Percentiles rank a stretch among this genome's conserved stretches.
phyloP scores from a whole-genome alignment of 106 monocot species.

The Phalaenopsis aphrodite region DNA sequence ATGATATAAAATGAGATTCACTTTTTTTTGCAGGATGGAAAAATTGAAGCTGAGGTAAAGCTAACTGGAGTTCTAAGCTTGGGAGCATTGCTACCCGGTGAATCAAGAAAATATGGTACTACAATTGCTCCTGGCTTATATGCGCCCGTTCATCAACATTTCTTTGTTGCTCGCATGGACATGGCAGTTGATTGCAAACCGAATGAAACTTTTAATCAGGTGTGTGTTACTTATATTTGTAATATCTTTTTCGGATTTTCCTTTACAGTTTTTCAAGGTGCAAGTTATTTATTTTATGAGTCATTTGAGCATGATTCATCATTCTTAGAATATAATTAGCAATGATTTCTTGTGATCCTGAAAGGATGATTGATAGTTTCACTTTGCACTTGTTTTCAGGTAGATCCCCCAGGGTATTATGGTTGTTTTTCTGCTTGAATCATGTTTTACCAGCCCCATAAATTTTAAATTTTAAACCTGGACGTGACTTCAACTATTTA shows the following conservation, averaged over 20 bases:
- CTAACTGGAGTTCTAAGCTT: conserved; percentile 88
- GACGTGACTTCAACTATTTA: background rate
- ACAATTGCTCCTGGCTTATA: conserved; percentile 90
- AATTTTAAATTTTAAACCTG: background rate
- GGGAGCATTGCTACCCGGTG: conserved; percentile 74
- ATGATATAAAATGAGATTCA: background rate
- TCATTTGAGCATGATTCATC: background rate
- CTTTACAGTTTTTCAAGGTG: background rate
- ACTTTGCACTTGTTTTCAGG: background rate
- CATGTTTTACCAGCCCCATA: background rate
- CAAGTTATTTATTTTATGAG: background rate
- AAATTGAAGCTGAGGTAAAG: conserved; percentile 93
- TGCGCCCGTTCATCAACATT: conserved; percentile 94
- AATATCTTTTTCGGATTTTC: background rate
- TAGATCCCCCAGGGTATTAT: background rate
- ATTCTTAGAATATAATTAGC: background rate
- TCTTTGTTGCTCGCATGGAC: conserved; percentile 98
- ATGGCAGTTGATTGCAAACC: conserved; percentile 92
- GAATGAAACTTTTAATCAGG: conserved; percentile 75
- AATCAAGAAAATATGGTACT: conserved; percentile 86
- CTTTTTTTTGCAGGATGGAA: conserved; percentile 60
- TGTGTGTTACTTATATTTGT: conserved; percentile 8
- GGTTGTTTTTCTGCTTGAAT: background rate
- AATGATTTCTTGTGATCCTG: too few species aligned
- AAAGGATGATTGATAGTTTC: background rate